A percentile compares a stretch with the other conserved stretches of the same genome.
phyloP scores from a whole-genome alignment of 2,329 filamentous ascomycete species.

The Eurotiales sp. region DNA sequence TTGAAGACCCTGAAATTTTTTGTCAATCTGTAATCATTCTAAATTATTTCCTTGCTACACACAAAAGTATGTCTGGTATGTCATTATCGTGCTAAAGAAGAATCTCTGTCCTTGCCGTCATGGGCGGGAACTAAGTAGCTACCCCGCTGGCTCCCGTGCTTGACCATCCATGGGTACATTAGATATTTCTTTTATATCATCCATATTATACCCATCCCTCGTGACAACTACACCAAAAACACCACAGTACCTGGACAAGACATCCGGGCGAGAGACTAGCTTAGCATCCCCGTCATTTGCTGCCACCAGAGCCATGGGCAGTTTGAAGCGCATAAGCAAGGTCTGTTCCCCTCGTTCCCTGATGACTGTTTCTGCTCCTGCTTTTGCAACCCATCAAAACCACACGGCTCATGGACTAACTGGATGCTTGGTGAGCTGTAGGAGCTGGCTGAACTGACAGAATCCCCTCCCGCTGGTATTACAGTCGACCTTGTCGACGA shows the following conservation, averaged over 20 bases:
- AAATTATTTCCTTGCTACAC: too few species aligned
- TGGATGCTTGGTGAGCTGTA: conserved; percentile 27
- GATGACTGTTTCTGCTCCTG: not conserved
- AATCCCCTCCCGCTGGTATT: conserved; percentile 55
- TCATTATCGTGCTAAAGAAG: too few species aligned
- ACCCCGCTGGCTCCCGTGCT: not conserved
- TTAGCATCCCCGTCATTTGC: not conserved
- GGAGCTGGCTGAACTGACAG: conserved; percentile 59
- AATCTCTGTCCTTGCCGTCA: too few species aligned
- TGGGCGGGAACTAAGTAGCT: not conserved
- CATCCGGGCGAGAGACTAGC: not conserved
- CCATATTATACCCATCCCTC: not conserved
- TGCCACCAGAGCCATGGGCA: conserved; percentile 29
- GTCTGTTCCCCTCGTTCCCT: conserved; percentile 20
- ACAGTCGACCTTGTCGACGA: conserved; percentile 58
- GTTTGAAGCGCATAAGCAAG: conserved; percentile 48
- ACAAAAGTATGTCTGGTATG: too few species aligned
- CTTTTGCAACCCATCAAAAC: not conserved
- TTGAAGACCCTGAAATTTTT: too few species aligned
- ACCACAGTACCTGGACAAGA: not conserved
- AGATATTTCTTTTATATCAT: too few species aligned
- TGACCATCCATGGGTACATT: too few species aligned
- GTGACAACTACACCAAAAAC: not conserved
- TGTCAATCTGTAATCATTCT: too few species aligned
- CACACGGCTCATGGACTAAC: not conserved